Percentiles rank a stretch among this genome's conserved stretches.
Evolutionary conservation across 441 rosid genomes (phyloP).

Genomic region (Melianthus villosus): DNA sequence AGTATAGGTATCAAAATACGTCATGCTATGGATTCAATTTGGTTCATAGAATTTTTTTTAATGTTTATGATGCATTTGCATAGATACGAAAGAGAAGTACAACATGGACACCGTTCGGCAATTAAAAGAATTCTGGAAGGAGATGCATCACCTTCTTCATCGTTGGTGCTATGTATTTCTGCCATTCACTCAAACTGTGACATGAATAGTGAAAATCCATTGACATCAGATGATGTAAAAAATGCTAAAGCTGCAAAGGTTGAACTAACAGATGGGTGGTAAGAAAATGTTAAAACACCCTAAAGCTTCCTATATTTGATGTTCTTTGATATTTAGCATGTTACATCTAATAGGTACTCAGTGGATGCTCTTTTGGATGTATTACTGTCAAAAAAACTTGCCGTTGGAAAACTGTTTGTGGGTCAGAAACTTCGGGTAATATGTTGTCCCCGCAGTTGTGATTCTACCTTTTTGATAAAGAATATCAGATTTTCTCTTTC

Average conservation of each 20-base stretch:
- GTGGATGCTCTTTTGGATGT: constrained; percentile 58
- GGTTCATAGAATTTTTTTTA: background rate
- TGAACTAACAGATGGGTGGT: constrained; percentile 85
- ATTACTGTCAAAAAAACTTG: constrained; percentile 42
- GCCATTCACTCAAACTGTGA: constrained; percentile 22
- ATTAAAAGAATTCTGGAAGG: constrained; percentile 81
- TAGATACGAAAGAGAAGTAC: constrained; percentile 89
- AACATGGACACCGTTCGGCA: constrained; percentile 80
- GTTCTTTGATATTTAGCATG: constrained; percentile 11
- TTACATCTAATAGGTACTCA: constrained; percentile 49
- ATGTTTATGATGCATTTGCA: constrained; percentile 9
- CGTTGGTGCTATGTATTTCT: constrained; percentile 71
- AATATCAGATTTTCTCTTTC: constrained; percentile 11
- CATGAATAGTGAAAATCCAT: constrained; percentile 17
- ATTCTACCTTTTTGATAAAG: too few species aligned
- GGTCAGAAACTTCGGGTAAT: constrained; percentile 94
- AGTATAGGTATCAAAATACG: constrained; percentile 40
- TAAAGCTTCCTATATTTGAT: constrained; percentile 3
- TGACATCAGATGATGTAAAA: constrained; percentile 21
- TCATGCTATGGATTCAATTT: constrained; percentile 9
- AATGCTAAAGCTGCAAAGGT: constrained; percentile 29
- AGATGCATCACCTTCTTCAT: constrained; percentile 54
- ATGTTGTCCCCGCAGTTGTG: too few species aligned
- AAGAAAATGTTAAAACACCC: constrained; percentile 10
- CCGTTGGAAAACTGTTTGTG: constrained; percentile 54